Evolutionary conservation across 495 filamentous ascomycete species (phyloP).

Genomic region (Trichoderma erinaceum): DNA sequence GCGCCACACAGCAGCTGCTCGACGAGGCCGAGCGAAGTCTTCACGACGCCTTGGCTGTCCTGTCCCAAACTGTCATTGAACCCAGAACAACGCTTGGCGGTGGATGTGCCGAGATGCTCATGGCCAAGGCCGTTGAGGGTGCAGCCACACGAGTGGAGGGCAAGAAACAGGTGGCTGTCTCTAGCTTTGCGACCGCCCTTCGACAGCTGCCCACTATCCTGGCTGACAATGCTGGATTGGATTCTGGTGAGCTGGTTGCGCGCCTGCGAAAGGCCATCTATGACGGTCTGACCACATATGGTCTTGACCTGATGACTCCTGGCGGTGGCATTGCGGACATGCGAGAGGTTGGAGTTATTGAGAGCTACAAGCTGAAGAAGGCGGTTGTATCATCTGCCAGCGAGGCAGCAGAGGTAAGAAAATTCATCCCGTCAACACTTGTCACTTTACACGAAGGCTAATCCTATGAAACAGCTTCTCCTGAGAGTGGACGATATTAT

Average conservation of each 20-base stretch:
- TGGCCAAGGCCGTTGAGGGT: conserved; percentile 95
- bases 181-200: conserved; percentile 80
- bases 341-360: conserved; percentile 90
- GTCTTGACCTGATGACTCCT: conserved; percentile 80
- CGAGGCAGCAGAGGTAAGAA: conserved; percentile 92
- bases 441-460: conserved; percentile 7
- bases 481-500: conserved; percentile 86
- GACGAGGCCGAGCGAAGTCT: conserved; percentile 95
- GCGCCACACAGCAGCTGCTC: conserved; percentile 91
- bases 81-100: conserved; percentile 90
- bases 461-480: conserved; percentile 49
- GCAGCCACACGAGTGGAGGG: conserved; percentile 90
- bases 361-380: conserved; percentile 97
- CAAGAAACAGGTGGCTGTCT: conserved; percentile 92
- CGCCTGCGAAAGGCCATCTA: conserved; percentile 90
- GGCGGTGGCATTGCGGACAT: conserved; percentile 95
- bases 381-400: conserved; percentile 92
- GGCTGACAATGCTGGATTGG: conserved; percentile 93
- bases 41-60: conserved; percentile 92
- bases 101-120: conserved; percentile 96
- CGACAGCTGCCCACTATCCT: conserved; percentile 93
- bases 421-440: neutral
- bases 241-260: conserved; percentile 88
- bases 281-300: conserved; percentile 84
- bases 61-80: conserved; percentile 94